Percentiles rank a stretch among this genome's conserved stretches.
Evolutionary conservation across 805 yeast species (phyloP).

Genomic region (Candida jianshihensis): DNA sequence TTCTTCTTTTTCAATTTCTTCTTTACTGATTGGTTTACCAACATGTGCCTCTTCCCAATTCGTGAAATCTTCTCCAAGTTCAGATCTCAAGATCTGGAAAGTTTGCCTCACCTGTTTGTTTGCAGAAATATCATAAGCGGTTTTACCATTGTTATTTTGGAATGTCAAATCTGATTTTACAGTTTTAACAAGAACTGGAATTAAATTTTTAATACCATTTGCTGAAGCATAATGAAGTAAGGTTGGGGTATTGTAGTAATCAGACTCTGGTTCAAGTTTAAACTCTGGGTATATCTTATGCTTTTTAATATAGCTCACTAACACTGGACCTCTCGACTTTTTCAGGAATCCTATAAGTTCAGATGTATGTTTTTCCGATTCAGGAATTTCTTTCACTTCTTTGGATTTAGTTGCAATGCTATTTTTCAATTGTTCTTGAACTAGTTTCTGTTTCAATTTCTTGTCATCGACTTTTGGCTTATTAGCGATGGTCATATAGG

Average conservation of each 20-base stretch:
- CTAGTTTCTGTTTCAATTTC: constrained; percentile 20
- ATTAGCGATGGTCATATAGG: constrained; percentile 48
- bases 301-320: constrained; percentile 54
- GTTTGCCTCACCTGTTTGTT: constrained; percentile 39
- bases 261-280: constrained; percentile 45
- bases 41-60: constrained; percentile 69
- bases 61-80: constrained; percentile 60
- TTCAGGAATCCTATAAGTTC: constrained; percentile 57
- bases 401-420: constrained; percentile 19
- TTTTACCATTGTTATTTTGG: constrained; percentile 44
- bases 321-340: constrained; percentile 70
- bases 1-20: constrained; percentile 41
- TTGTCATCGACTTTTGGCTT: constrained; percentile 41
- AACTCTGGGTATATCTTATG: constrained; percentile 50
- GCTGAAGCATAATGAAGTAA: constrained; percentile 73
- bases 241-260: constrained; percentile 57
- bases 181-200: constrained; percentile 48
- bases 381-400: constrained; percentile 20
- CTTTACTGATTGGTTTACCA: constrained; percentile 50
- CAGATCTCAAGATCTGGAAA: constrained; percentile 62
- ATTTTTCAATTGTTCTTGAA: constrained; percentile 25
- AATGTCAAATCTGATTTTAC: constrained; percentile 67
- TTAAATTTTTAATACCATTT: constrained; percentile 60
- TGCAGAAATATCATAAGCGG: constrained; percentile 62
- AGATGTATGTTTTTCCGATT: constrained; percentile 43